Evolutionary conservation across 2,329 filamentous ascomycete species (phyloP).

Genomic region (Curvularia sp.): DNA sequence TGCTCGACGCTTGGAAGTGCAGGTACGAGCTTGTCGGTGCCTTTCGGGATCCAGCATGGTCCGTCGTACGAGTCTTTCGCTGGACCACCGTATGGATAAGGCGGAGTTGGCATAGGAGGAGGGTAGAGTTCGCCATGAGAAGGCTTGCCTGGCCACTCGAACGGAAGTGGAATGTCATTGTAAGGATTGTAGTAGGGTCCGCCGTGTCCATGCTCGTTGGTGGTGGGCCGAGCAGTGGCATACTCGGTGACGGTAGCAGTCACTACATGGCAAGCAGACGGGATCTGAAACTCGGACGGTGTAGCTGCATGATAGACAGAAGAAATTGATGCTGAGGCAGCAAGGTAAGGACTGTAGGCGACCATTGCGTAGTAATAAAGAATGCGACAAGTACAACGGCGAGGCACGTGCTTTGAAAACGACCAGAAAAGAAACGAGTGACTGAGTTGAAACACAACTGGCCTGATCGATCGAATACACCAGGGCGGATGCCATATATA

Average conservation of each 20-base stretch:
- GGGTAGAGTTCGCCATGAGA: slow-evolving; percentile 26
- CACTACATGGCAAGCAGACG: slow-evolving; percentile 19
- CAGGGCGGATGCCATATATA: slow-evolving; percentile 19
- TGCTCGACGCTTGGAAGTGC: slow-evolving; percentile 33
- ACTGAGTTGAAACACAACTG: slow-evolving; percentile 11
- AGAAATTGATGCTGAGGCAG: slow-evolving; percentile 31
- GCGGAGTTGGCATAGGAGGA: slow-evolving; percentile 29
- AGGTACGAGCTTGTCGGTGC: slow-evolving; percentile 25
- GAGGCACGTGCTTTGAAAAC: not conserved
- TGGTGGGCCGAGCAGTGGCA: slow-evolving; percentile 26
- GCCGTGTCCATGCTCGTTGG: slow-evolving; percentile 35
- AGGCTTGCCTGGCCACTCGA: slow-evolving; percentile 37
- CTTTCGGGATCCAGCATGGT: slow-evolving; percentile 40
- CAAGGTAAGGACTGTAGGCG: slow-evolving; percentile 38
- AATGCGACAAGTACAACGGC: slow-evolving; percentile 7
- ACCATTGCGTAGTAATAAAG: slow-evolving; percentile 32
- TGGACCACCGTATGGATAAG: slow-evolving; percentile 34
- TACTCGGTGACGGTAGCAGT: slow-evolving; percentile 28
- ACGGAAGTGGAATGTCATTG: slow-evolving; percentile 35
- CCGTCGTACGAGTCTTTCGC: slow-evolving; percentile 29
- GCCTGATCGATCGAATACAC: not conserved
- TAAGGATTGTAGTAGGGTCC: slow-evolving; percentile 43
- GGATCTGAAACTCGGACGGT: slow-evolving; percentile 16
- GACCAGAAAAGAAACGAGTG: slow-evolving; percentile 23
- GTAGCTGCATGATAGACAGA: slow-evolving; percentile 23